Conservation (phyloP, 1,284 basidiomycete species). For the Ustilago bromivora region DNA sequence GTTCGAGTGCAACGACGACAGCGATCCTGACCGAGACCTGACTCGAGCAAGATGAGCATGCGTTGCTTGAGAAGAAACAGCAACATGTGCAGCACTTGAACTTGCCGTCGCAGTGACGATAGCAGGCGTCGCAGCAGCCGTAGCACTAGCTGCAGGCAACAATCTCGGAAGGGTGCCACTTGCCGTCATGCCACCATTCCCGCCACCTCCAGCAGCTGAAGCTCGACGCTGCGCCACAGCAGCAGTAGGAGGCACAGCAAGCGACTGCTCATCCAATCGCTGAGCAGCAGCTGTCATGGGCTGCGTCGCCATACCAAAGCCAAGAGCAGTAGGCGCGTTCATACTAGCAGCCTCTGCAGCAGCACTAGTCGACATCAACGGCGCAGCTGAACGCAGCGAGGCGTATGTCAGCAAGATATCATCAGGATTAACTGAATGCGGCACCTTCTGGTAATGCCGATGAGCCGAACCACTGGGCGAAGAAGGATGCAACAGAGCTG, state of each 20-base stretch:
- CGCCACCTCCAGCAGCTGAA: background rate
- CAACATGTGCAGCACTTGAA: slow-evolving; percentile 33
- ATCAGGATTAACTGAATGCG: slow-evolving; percentile 46
- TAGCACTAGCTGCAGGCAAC: slow-evolving; percentile 42
- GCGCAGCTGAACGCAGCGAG: slow-evolving; percentile 50
- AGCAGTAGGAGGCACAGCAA: background rate
- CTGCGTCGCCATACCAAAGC: slow-evolving; percentile 22
- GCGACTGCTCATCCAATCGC: slow-evolving; percentile 25
- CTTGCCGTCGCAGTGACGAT: slow-evolving; percentile 34
- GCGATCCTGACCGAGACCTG: slow-evolving; percentile 50
- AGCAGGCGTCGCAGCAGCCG: slow-evolving; percentile 42
- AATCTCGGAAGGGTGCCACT: slow-evolving; percentile 33
- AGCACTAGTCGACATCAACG: slow-evolving; percentile 27
- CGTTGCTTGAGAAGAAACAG: slow-evolving; percentile 33
- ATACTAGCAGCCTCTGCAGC: slow-evolving; percentile 18
- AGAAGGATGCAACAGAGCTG: slow-evolving; percentile 29
- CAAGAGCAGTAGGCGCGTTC: slow-evolving; percentile 14
- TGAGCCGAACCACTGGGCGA: slow-evolving; percentile 35
- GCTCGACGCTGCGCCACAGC: background rate
- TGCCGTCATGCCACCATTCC: slow-evolving; percentile 21
- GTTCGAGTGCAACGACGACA: slow-evolving; percentile 49
- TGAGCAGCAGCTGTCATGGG: slow-evolving; percentile 37
- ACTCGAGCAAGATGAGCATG: slow-evolving; percentile 27
- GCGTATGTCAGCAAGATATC: slow-evolving; percentile 54
- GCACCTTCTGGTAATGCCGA: slow-evolving; percentile 37